Percentiles rank a stretch among this genome's conserved stretches.
phyloP scores from a whole-genome alignment of 2,329 filamentous ascomycete genomes.

The Aspergillus sergii region DNA sequence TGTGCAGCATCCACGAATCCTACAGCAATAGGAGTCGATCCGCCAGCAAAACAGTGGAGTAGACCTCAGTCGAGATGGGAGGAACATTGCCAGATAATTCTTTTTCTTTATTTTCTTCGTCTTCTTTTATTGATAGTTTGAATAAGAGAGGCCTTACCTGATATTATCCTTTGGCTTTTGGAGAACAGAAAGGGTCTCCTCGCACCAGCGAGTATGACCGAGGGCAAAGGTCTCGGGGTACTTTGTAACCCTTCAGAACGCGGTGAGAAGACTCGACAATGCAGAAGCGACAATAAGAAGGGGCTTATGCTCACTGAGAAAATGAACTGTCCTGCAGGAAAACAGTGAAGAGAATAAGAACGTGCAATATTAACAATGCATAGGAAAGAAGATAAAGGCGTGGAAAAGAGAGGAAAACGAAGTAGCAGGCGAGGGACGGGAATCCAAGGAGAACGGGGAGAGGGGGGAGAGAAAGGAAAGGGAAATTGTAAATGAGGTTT shows the following conservation, averaged over 20 bases:
- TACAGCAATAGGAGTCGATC: neutral
- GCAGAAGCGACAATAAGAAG: neutral
- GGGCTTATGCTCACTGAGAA: neutral
- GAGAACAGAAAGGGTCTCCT: neutral
- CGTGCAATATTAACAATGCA: slow-evolving; percentile 7
- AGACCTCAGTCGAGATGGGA: neutral
- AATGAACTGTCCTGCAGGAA: neutral
- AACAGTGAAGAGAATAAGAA: slow-evolving; percentile 6
- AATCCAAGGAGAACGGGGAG: slow-evolving; percentile 14
- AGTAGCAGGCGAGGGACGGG: slow-evolving; percentile 12
- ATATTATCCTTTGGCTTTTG: neutral
- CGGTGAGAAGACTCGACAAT: slow-evolving; percentile 7
- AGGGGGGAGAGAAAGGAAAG: slow-evolving; percentile 13
- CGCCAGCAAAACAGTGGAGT: neutral
- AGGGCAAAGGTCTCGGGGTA: neutral
- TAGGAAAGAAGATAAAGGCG: slow-evolving; percentile 2
- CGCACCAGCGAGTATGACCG: neutral
- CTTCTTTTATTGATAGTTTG: neutral
- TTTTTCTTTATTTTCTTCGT: neutral
- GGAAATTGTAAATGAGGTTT: slow-evolving; percentile 21
- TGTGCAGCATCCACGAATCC: neutral
- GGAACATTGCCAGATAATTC: no score
- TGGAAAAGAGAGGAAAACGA: neutral
- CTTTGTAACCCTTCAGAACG: neutral
- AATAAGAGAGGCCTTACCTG: neutral